Evolutionary conservation across 2,329 filamentous ascomycete species (phyloP), one percentile per base, ranked within the genome.

Genomic region (Sporothrix euskadiensis): DNA sequence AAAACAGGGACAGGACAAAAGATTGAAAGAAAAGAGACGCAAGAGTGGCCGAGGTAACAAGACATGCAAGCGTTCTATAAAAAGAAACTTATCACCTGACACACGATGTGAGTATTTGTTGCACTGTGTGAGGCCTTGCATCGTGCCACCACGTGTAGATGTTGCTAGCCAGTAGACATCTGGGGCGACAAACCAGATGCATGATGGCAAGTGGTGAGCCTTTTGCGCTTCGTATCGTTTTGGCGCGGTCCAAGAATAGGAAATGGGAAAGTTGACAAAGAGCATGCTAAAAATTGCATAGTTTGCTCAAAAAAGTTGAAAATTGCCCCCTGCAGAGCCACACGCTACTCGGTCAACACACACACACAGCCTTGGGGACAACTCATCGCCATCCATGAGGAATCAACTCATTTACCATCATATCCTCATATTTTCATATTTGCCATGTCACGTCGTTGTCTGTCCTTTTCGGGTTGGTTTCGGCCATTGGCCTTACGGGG

Each of bases 401-500:
- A 56, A 56, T 26, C 52, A 30, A 26, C 22, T 14, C 4, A 56
- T 56, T 56, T 26, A n/a, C 52, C 52, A 14, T 56, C 22, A 56
- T 56, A 19, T 30, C 30, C 9, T 26, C 7, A 56, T 56, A 22
- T 14, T 4, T 30, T 56, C 52, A 7, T 22, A 35, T 52, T 52
- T 52, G 47, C 16, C 16, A 19, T 54, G n/a, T 54, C 19, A 16
- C 19, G 19, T 54, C 52, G 32, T 39, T 63, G 32, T 39, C 57
- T 63, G 59, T 41, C 59, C 59, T 41, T 63, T 41, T 63, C 59
- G 59, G 59, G 59, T 41, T 19, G 32, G 41, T 44, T 63, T 41
- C 59, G 59, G 59, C n/a, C 59, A 19, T 41, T 39, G n/a, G 59
- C 59, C 56, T 57, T 59, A 32, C 56, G 56, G 56, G 56, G 30